Evolutionary conservation across 129 eudicot species (phyloP), one percentile per base, ranked within the genome.

Genomic region (Ambrosia trifida): DNA sequence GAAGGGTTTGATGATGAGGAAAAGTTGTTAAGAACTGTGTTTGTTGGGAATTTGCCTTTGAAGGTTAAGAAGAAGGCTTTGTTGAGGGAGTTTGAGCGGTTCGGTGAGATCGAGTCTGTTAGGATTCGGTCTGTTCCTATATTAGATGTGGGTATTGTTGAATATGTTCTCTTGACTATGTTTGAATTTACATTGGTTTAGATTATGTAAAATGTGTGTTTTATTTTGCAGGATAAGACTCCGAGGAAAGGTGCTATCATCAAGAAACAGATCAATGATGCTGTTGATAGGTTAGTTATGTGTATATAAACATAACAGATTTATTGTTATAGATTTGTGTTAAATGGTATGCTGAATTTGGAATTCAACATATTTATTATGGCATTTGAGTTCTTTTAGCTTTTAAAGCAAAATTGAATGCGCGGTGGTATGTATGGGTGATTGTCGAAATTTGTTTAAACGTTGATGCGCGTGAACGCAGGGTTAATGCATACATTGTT

Each of bases 1-100:
- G 99, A 95, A 66, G 97, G 97, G n/a, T 95, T 90, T 71, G 99
- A 95, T 84, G 97, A 95, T 72, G 99, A 95, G 65, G 84, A 78
- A n/a, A 95, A 95, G 86, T 68, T 95, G 51, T 78, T 86, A 66
- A 90, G 99, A 80, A 95, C 99, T 43, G 84, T 90, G 30, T 95
- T 95, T 83, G 97, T 95, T 68, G 99, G 99, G 59, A 95, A 95
- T 78, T 80, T 95, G 80, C 97, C 97, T 2, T 71, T 95, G 84
- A 95, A 95, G 81, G 82, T 86, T 28, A 95, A 95, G 88, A 95
- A 90, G 75, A 95, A 90, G 83, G 85, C 80, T 0, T 75, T 95
- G 71, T 28, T 80, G 66, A 90, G 75, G 76, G 99, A 95, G 73
- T 95, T 95, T 76, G 73, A 68, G 30, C 84, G 79, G 64, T 95